Base-by-base conservation (phyloP, 805 yeast species). In the Komagataella phaffii region DNA sequence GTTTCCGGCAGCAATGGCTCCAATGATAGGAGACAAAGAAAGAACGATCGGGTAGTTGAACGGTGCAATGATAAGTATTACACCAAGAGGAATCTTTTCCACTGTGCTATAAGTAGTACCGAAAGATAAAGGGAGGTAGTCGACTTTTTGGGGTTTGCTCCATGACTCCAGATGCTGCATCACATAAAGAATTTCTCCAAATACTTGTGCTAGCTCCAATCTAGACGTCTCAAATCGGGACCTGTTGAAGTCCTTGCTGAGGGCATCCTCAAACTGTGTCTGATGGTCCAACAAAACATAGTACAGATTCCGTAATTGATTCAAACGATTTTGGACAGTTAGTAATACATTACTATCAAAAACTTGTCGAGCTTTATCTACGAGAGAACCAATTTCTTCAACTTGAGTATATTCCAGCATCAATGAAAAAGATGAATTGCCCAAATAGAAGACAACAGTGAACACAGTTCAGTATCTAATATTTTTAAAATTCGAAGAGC, bases 1-100 rank as follows among this genome's bases (percentile, higher is more conserved):
- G 64, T 90, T 89, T 10, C 97, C 97, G 18, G 83, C 86, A 1
- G 95, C 88, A 56, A 91, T 68, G 2, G 96, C 96, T 18, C 88
- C 87, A 44, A 81, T 73, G 21, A 89, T 61, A 0, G 96, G 88
- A 36, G 75, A 70, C 8, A 88, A 53, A 0, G 86, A 59, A 53
- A 91, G 68, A 24, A 76, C 54, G 47, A 85, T 63, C 1, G 98
- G 96, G 63, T 81, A 88, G 66, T 88, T 88, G 76, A 84, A 88
- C 0, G 96, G 91, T 2, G 84, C 70, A 49, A 90, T 80, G 49
- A 91, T 72, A 53, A 89, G 73, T 3, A 84, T 84, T 2, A 77
- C 75, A 3, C 97, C 98, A 23, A 73, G 51, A 4, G 83, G 73
- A 10, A 69, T 69, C 49, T 61, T 64, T 51, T 75, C 76, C 17